These are phyloP conservation scores for Barnettozyma pratensis DNA, from an alignment of 805 yeast genomes.

Conservation along the genomic window DNA sequence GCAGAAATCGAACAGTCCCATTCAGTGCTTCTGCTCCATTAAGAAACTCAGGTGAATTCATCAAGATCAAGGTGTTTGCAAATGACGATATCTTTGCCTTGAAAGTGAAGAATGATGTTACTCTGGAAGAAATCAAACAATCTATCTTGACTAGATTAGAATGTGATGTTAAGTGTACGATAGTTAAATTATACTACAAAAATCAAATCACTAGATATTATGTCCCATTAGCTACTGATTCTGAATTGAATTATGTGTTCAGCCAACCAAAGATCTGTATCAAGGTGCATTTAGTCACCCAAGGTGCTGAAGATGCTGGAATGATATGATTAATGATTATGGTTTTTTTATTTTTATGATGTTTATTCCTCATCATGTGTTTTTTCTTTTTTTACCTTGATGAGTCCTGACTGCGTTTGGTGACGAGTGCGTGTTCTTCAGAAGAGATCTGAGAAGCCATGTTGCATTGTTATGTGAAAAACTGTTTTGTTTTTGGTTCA, in stretches of 20 bases:
- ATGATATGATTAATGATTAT: background rate
- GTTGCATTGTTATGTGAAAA: too few relatives aligned
- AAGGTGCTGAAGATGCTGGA: background rate
- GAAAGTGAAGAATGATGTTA: conserved; percentile 7
- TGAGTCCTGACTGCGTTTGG: background rate
- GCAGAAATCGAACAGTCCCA: conserved; percentile 6
- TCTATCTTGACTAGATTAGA: conserved; percentile 23
- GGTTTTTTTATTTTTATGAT: background rate
- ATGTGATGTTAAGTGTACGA: conserved; percentile 10
- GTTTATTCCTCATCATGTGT: background rate
- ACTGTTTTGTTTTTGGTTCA: too few relatives aligned
- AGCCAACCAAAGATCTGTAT: conserved; percentile 11
- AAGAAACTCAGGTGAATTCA: background rate
- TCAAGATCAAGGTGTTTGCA: conserved; percentile 21
- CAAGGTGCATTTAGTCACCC: conserved; percentile 10
- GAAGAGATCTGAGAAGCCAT: too few relatives aligned
- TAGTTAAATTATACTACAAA: conserved; percentile 18
- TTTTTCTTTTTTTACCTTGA: background rate
- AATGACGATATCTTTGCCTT: conserved; percentile 25
- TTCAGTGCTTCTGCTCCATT: background rate
- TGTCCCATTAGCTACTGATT: conserved; percentile 17
- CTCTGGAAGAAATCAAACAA: conserved; percentile 10
- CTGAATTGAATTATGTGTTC: conserved; percentile 16
- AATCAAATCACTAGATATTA: conserved; percentile 12
- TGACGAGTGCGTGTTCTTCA: too few relatives aligned